Conservation (phyloP, 345 rosid species). For the Salix purpurea region DNA sequence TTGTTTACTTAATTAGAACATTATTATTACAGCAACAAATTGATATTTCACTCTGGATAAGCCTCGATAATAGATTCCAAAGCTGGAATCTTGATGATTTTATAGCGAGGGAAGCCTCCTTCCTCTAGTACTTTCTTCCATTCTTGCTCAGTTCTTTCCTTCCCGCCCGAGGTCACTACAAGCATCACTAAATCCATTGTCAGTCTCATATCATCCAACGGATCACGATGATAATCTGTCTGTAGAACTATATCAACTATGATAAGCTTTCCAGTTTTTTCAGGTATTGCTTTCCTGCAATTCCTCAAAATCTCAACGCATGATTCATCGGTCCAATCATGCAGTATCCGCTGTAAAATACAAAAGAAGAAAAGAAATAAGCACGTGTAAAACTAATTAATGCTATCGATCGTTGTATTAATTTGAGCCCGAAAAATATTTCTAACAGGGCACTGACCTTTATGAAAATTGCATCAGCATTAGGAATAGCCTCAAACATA, state of each 20-base stretch:
- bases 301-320: not conserved
- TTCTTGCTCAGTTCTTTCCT: conserved; percentile 32
- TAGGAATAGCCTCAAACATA: conserved; percentile 32
- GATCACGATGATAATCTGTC: not conserved
- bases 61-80: conserved; percentile 24
- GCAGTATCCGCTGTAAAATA: not conserved
- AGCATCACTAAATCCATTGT: conserved; percentile 23
- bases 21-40: no score
- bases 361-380: not conserved
- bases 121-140: conserved; percentile 28
- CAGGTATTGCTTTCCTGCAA: conserved; percentile 13
- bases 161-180: conserved; percentile 24
- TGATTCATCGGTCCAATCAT: not conserved
- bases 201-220: conserved; percentile 12
- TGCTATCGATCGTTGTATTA: no score
- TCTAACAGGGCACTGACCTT: conserved; percentile 16
- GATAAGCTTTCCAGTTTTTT: conserved; percentile 24
- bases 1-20: no score
- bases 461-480: conserved; percentile 23
- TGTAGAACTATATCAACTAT: conserved; percentile 22
- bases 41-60: conserved; percentile 12
- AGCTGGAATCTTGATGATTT: conserved; percentile 34
- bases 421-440: no score
- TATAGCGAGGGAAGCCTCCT: conserved; percentile 35
- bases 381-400: no score